Evolutionary conservation across 2,329 filamentous ascomycete genomes (phyloP).

Genomic region (Cadophora luteo-olivacea): DNA sequence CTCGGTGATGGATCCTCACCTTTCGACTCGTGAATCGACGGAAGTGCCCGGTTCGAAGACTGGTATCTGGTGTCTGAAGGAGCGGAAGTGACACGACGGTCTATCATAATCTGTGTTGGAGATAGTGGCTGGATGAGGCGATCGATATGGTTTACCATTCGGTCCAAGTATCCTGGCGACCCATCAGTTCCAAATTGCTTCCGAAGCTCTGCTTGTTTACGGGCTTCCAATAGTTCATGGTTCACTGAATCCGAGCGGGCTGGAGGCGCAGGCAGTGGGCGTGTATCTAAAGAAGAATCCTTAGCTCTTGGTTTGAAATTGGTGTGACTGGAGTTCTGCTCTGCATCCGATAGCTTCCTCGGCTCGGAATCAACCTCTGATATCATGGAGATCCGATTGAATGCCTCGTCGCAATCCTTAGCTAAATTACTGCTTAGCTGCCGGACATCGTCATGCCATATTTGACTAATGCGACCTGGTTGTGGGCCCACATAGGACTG

Average conservation of each 20-base stretch:
- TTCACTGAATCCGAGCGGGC: slow-evolving; percentile 41
- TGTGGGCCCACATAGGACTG: slow-evolving; percentile 28
- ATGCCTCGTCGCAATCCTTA: slow-evolving; percentile 90
- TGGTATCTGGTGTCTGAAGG: slow-evolving; percentile 43
- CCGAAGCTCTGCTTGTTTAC: slow-evolving; percentile 41
- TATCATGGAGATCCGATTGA: slow-evolving; percentile 69
- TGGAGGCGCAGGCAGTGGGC: slow-evolving; percentile 44
- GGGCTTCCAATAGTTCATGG: slow-evolving; percentile 41
- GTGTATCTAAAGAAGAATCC: slow-evolving; percentile 33
- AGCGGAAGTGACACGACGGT: slow-evolving; percentile 54
- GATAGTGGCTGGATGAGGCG: slow-evolving; percentile 55
- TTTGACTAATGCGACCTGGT: slow-evolving; percentile 30
- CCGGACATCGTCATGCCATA: slow-evolving; percentile 77
- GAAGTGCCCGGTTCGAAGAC: slow-evolving; percentile 29
- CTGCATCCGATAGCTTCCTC: neutral
- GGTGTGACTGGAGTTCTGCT: neutral
- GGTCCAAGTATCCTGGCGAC: slow-evolving; percentile 57
- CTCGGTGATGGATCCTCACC: slow-evolving; percentile 35
- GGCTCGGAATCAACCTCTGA: slow-evolving; percentile 13
- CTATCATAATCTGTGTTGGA: slow-evolving; percentile 28
- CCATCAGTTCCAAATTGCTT: slow-evolving; percentile 41
- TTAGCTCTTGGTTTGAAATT: slow-evolving; percentile 23
- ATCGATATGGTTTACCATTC: slow-evolving; percentile 66
- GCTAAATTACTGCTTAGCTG: slow-evolving; percentile 86
- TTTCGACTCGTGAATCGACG: slow-evolving; percentile 41